A percentile compares a stretch with the other conserved stretches of the same genome.
Evolutionary conservation across 2,329 filamentous ascomycete species (phyloP).

Genomic region (Colletotrichum chrysophilum): DNA sequence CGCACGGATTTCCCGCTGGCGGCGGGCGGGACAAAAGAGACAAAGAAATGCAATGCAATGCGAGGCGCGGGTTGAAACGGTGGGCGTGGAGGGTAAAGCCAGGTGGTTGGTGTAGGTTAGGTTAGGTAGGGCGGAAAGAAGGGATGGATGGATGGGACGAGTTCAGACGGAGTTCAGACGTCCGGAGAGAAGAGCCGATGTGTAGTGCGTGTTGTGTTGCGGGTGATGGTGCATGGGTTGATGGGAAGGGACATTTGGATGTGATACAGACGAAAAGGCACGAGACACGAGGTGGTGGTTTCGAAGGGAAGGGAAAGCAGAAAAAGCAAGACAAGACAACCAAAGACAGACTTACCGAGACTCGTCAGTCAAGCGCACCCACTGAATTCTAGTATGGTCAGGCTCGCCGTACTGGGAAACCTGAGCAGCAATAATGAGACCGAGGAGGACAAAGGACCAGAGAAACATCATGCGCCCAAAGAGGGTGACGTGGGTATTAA

Average conservation of each 20-base stretch:
- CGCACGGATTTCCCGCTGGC: not conserved
- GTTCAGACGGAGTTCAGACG: conserved; percentile 14
- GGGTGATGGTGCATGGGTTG: not conserved
- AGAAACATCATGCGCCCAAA: conserved; percentile 25
- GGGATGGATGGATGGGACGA: not conserved
- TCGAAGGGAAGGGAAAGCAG: not conserved
- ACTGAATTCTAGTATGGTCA: conserved; percentile 15
- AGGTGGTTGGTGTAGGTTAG: not conserved
- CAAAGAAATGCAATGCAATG: conserved; percentile 13
- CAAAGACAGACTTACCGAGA: conserved; percentile 19
- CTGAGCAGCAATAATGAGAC: conserved; percentile 26
- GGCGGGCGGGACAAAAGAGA: not conserved
- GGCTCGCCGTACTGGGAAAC: conserved; percentile 22
- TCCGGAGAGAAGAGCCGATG: not conserved
- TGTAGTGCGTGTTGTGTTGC: not conserved
- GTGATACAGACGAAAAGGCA: not conserved
- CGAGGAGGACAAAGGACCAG: conserved; percentile 23
- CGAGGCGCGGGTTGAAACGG: conserved; percentile 11
- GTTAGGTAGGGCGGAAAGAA: not conserved
- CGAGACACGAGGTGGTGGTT: not conserved
- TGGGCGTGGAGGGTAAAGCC: not conserved
- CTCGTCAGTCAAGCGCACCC: conserved; percentile 22
- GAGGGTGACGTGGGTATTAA: conserved; percentile 14
- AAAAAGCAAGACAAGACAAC: not conserved
- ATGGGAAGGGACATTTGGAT: not conserved